A percentile compares a stretch with the other conserved stretches of the same genome.
Evolutionary conservation across 257 asterid species (phyloP).

Genomic region (Penstemon newberryi): DNA sequence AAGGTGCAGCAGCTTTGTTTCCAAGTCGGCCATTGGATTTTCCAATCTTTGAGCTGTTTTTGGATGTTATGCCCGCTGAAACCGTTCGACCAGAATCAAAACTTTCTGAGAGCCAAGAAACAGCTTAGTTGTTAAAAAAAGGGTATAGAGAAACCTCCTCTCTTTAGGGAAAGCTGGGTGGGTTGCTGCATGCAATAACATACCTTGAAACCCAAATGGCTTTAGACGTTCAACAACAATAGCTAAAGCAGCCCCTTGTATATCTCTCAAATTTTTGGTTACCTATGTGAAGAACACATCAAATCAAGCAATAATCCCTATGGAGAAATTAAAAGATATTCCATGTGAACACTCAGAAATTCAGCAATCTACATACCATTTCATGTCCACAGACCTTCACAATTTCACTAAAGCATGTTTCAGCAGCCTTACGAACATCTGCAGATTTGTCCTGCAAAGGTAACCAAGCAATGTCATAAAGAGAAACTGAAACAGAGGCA

Average conservation of each 20-base stretch:
- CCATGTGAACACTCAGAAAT: slow-evolving; percentile 17
- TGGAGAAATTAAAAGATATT: slow-evolving; percentile 14
- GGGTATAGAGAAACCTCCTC: not conserved
- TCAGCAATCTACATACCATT: slow-evolving; percentile 48
- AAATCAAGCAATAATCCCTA: slow-evolving; percentile 6
- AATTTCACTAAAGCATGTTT: slow-evolving; percentile 82
- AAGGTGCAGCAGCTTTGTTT: slow-evolving; percentile 69
- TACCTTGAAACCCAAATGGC: slow-evolving; percentile 73
- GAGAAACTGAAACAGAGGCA: slow-evolving; percentile 9
- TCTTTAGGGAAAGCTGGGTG: not conserved
- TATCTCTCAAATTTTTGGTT: slow-evolving; percentile 82
- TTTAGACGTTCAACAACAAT: slow-evolving; percentile 83
- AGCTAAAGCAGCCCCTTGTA: slow-evolving; percentile 96
- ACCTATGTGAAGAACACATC: slow-evolving; percentile 44
- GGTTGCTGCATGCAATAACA: slow-evolving; percentile 3
- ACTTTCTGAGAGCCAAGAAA: slow-evolving; percentile 48
- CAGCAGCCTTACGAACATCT: slow-evolving; percentile 99
- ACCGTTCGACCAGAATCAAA: slow-evolving; percentile 62
- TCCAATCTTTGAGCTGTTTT: slow-evolving; percentile 62
- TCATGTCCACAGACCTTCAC: slow-evolving; percentile 92
- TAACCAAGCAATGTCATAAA: slow-evolving; percentile 23
- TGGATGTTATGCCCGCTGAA: slow-evolving; percentile 55
- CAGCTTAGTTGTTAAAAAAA: slow-evolving; percentile 21
- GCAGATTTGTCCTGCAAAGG: slow-evolving; percentile 87
- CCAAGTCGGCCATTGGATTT: slow-evolving; percentile 80